Evolutionary conservation across 83 land plant genomes (phyloP), one percentile per base, ranked within the genome.

Genomic region (Diphasiastrum complanatum): DNA sequence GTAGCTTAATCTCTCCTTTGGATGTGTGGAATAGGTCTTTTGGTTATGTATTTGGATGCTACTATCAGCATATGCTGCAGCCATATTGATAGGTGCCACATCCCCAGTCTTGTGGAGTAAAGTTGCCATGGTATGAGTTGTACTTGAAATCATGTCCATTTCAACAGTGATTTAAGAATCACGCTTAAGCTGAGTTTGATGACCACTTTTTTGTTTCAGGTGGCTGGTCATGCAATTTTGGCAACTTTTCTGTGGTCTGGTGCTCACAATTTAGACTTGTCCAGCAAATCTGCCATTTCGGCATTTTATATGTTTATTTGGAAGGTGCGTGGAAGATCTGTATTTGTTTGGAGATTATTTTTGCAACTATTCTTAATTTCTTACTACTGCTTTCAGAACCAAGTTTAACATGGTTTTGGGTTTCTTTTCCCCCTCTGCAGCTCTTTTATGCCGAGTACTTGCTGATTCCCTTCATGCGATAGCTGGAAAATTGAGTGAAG

Each of bases 301-400:
- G 73, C 89, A 25, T 95, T 80, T 57, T 95, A 95, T 70, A 89
- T 95, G 99, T 95, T 95, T 70, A 82, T 95, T 22, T 95, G 99
- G 99, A 81, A 95, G 92, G 99, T 95, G 70, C 53, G 71, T 56
- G 60, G 19, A 25, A 56, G 60, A 30, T 46, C 47, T 5, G 10
- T 61, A n/a, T n/a, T n/a, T n/a, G n/a, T n/a, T n/a, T n/a, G n/a
- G n/a, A n/a, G n/a, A n/a, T n/a, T n/a, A n/a, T n/a, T n/a, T n/a
- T n/a, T n/a, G n/a, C 0, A 41, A 1, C 0, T 14, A 41, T 14
- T 14, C n/a, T 14, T 14, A 41, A 41, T 14, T 14, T 41, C 45
- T 41, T 14, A 41, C n/a, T 18, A 14, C 45, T 41, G 45, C 45
- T 14, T 41, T 18, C n/a, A 14, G 12, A 41, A 41, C 45, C n/a